phyloP scores from a whole-genome alignment of 768 basidiomycete genomes.

The Chiua virens region DNA sequence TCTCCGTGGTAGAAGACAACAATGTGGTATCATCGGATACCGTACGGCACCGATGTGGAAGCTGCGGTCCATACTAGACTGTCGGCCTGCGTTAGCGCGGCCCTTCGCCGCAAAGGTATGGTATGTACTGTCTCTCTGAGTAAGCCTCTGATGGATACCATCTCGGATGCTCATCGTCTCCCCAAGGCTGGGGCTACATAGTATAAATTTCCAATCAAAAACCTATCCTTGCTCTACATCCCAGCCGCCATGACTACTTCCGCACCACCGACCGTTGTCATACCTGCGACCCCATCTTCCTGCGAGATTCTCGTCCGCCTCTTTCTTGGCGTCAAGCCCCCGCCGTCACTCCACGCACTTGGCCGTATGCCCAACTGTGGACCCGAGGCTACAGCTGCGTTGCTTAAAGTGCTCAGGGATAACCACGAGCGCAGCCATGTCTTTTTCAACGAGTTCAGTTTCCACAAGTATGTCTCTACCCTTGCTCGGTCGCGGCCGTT shows the following conservation, averaged over 20 bases:
- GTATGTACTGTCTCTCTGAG: constrained; percentile 1
- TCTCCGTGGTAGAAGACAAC: no score
- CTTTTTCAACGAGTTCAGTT: constrained; percentile 47
- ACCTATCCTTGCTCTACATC: background rate
- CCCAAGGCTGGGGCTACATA: background rate
- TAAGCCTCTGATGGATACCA: background rate
- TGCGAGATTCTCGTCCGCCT: constrained; percentile 25
- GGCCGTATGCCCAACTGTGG: constrained; percentile 36
- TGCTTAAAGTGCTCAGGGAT: constrained; percentile 45
- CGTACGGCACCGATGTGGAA: no score
- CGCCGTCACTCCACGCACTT: constrained; percentile 39
- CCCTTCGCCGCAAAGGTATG: background rate
- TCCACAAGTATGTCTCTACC: constrained; percentile 29
- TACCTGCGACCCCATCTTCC: constrained; percentile 22
- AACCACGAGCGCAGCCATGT: constrained; percentile 54
- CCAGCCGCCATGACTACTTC: constrained; percentile 21
- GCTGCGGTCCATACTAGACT: no score
- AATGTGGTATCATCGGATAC: no score
- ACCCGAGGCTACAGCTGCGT: constrained; percentile 37
- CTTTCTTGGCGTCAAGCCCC: constrained; percentile 30
- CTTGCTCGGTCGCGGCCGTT: background rate
- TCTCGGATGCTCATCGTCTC: constrained; percentile 1
- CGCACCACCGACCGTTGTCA: constrained; percentile 23
- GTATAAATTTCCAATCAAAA: constrained; percentile 8
- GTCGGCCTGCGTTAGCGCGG: no score